Evolutionary conservation across 1,284 basidiomycete species (phyloP).

Genomic region (Cystobasidium slooffiae): DNA sequence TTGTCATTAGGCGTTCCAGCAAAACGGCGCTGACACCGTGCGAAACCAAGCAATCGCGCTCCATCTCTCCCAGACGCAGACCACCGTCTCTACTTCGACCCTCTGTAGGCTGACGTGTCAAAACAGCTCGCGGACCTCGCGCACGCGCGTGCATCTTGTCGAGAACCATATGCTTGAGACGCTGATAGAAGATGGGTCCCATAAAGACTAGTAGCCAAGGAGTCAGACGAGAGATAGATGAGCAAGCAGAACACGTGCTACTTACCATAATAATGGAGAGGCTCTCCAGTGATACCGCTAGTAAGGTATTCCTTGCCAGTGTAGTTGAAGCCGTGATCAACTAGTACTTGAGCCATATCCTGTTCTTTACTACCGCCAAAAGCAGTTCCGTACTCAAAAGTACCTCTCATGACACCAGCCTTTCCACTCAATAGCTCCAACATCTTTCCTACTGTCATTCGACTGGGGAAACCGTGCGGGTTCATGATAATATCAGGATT

Average conservation of each 20-base stretch:
- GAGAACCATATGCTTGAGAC: slow-evolving; percentile 58
- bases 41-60: slow-evolving; percentile 73
- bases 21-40: slow-evolving; percentile 46
- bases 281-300: slow-evolving; percentile 95
- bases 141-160: slow-evolving; percentile 98
- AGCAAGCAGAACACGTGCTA: background rate
- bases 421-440: slow-evolving; percentile 98
- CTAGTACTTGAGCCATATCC: slow-evolving; percentile 90
- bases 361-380: slow-evolving; percentile 99
- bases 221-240: slow-evolving; percentile 92
- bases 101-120: slow-evolving; percentile 98
- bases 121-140: slow-evolving; percentile 90
- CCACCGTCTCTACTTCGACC: slow-evolving; percentile 97
- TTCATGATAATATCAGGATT: slow-evolving; percentile 98
- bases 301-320: slow-evolving; percentile 98
- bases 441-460: slow-evolving; percentile 93
- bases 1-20: slow-evolving; percentile 17
- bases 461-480: slow-evolving; percentile 90
- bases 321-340: slow-evolving; percentile 95
- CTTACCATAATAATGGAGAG: slow-evolving; percentile 82
- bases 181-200: slow-evolving; percentile 53
- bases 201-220: slow-evolving; percentile 74
- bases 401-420: slow-evolving; percentile 81
- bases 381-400: slow-evolving; percentile 74
- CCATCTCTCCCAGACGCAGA: slow-evolving; percentile 97